phyloP scores from a whole-genome alignment of 2,329 filamentous ascomycete species.

The Aspergillus bombycis region DNA sequence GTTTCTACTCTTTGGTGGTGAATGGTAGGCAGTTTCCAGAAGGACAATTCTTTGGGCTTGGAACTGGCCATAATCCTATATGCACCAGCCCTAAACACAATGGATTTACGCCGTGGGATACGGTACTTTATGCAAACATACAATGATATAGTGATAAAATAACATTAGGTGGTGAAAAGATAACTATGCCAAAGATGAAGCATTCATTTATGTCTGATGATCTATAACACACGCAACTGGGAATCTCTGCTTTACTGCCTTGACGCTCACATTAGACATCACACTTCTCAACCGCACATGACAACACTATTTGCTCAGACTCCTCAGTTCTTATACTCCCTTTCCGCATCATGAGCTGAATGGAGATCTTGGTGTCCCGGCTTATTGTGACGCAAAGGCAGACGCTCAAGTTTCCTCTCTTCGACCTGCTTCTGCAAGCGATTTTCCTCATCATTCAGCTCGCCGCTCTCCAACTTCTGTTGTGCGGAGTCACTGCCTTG shows the following conservation, averaged over 20 bases:
- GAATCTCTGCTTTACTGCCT: neutral
- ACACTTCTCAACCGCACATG: neutral
- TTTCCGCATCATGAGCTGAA: neutral
- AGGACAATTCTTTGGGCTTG: neutral
- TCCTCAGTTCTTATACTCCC: neutral
- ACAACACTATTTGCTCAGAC: neutral
- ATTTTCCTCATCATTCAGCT: slow-evolving; percentile 20
- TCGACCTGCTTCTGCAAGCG: slow-evolving; percentile 34
- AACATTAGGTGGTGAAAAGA: neutral
- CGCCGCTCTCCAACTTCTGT: slow-evolving; percentile 18
- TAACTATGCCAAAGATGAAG: neutral
- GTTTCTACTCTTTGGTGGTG: neutral
- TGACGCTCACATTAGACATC: neutral
- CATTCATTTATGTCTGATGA: neutral
- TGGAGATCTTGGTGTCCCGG: neutral
- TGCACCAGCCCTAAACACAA: neutral
- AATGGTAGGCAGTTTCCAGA: neutral
- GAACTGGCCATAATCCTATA: neutral
- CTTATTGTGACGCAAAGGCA: slow-evolving; percentile 20
- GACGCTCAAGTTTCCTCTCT: slow-evolving; percentile 33
- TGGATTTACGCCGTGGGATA: neutral
- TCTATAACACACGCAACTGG: neutral
- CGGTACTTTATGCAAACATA: neutral
- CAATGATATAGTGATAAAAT: neutral
- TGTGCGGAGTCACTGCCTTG: slow-evolving; percentile 19